Evolutionary conservation across 176 grass and related monocot species (phyloP).

Genomic region (Oryza glaberrima): DNA sequence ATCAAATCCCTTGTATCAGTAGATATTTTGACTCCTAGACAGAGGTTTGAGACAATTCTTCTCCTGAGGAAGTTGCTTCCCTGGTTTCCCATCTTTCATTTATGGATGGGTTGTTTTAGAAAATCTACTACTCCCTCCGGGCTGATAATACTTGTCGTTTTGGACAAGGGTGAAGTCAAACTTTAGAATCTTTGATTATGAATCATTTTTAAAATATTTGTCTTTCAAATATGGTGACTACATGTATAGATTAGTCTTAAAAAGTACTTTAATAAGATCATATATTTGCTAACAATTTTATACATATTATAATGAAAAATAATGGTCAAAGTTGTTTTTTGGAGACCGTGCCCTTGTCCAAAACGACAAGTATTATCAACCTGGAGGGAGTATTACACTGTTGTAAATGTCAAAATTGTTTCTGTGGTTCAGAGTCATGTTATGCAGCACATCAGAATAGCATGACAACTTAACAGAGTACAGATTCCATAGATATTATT

Average conservation of each 20-base stretch:
- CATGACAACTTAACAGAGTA: not conserved
- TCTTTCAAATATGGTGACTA: too few species aligned
- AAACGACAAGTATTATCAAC: too few species aligned
- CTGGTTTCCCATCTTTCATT: not conserved
- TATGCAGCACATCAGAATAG: conserved; percentile 5
- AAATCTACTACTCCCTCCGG: not conserved
- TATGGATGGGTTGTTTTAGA: conserved; percentile 12
- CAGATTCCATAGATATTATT: not conserved
- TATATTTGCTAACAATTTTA: too few species aligned
- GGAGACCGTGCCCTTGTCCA: too few species aligned
- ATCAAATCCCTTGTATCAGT: not conserved
- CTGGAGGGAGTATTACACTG: not conserved
- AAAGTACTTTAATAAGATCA: too few species aligned
- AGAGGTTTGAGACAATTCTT: not conserved
- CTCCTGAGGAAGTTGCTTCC: not conserved
- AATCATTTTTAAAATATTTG: too few species aligned
- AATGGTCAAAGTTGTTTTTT: too few species aligned
- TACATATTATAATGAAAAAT: too few species aligned
- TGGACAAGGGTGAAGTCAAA: too few species aligned
- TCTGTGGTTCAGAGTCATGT: not conserved
- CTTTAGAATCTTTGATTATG: too few species aligned
- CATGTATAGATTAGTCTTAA: too few species aligned
- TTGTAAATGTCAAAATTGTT: conserved; percentile 20
- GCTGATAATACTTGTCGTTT: too few species aligned
- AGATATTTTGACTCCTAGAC: not conserved